Base-by-base conservation (phyloP, 78 protist genomes). In the Acrasis kona region DNA sequence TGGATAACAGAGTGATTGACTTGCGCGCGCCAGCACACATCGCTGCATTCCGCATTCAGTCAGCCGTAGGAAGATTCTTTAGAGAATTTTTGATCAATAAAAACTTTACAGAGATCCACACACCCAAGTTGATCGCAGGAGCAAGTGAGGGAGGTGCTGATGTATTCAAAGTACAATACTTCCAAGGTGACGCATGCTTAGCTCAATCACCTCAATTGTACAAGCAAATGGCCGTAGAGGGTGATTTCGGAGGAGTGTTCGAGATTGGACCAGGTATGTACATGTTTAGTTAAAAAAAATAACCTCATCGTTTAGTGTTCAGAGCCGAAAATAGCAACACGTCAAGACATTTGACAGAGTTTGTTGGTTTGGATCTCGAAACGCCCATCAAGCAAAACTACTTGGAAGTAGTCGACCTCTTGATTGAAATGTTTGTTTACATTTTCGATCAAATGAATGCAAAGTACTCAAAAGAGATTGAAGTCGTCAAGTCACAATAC, bases 121-220 rank as follows among this genome's bases (percentile, higher is more conserved):
- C 98, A 5, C 99, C 99, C 42, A 97, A 97, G 81, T 72, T 97
- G 64, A 89, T 94, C 27, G 82, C 79, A 12, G 64, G 83, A 1
- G 96, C 93, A 29, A 67, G 85, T 40, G 99, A 97, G 87, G 96
- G 99, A 8, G 99, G 99, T 12, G 95, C 99, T 2, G 88, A 79
- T 30, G 98, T 96, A 12, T 97, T 97, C 88, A 61, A 77, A 76
- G 39, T 90, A 57, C 70, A 86, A 35, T 96, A 96, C 91, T 96
- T 96, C 72, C 68, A 66, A 0, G 2, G 57, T 41, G 0, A 36
- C 35, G 96, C 97, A 7, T 93, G 28, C 70, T 81, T 97, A 6
- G 99, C 99, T 12, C 99, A 97, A 87, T 84, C 94, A 5, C 99
- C 99, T 27, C 99, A 97, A 88, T 88, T 97, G 67, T 96, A 95